Base-by-base conservation (phyloP, 192 early-diverging fungal species). In the Coemansia sp. region DNA sequence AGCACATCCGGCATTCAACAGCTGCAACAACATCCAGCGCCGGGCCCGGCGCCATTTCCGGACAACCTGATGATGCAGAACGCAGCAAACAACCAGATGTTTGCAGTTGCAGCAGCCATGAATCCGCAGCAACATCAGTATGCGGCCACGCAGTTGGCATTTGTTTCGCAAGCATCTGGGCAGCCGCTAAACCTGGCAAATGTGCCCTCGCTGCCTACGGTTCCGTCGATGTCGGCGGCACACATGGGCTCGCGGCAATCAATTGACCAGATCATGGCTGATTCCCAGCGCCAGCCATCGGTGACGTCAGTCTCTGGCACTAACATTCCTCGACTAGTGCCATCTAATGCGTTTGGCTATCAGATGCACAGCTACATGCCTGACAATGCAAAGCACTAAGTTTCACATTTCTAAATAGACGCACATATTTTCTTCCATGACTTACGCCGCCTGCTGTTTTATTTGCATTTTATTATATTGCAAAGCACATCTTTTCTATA, bases 241-340 rank as follows among this genome's bases (percentile, higher is more conserved):
- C 56, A 35, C 49, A 66, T 19, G 38, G 52, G 37, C 14, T 24
- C 37, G 21, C 48, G 35, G 50, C 54, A 57, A 24, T 32, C 41
- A 23, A 39, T 70, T 35, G 62, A 64, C 38, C 73, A 75, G n/a
- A 74, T 74, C 21, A 47, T 65, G 7, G 32, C 53, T 5, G 60
- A 61, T 0, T 17, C 25, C 5, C 57, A 65, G 10, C 51, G 52
- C 17, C 70, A 41, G 17, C 60, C 49, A 15, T 27, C 27, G 52
- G 23, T 27, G 52, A 25, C 27, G 8, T 54, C 52, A 5, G 24
- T 12, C 8, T 6, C 52, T 27, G 52, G 14, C 22, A 24, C 22
- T 3, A 54, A 17, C 27, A 27, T 54, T 24, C 52, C 52, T 54
- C 52, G 27, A 11, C 24, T n/a, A 24, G 24, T 59, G 22, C 65